Evolutionary conservation across 2,329 filamentous ascomycete species (phyloP).

Genomic region (Gnomoniopsis smithogilvyi): DNA sequence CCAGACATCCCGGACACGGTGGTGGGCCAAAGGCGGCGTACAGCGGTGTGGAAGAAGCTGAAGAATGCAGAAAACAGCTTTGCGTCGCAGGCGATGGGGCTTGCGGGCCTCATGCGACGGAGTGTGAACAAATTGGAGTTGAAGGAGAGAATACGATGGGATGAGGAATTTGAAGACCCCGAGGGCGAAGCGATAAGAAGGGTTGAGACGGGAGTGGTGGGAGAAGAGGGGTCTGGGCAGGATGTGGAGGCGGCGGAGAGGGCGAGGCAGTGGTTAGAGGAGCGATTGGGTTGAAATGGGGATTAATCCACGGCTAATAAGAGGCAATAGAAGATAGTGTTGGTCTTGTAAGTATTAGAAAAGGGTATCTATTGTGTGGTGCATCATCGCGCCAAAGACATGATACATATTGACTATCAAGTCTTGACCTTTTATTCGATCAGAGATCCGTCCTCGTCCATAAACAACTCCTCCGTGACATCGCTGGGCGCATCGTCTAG

Average conservation of each 20-base stretch:
- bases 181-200: slow-evolving; percentile 33
- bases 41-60: slow-evolving; percentile 4
- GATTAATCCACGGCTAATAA: not conserved
- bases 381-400: not conserved
- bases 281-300: not conserved
- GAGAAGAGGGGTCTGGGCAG: slow-evolving; percentile 1
- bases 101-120: slow-evolving; percentile 45
- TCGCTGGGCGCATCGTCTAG: slow-evolving; percentile 22
- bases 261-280: slow-evolving; percentile 12
- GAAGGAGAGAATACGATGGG: slow-evolving; percentile 38
- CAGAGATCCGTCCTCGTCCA: slow-evolving; percentile 30
- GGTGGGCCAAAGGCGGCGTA: slow-evolving; percentile 19
- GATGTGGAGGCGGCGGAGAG: slow-evolving; percentile 3
- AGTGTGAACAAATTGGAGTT: slow-evolving; percentile 46
- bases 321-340: not conserved
- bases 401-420: not conserved
- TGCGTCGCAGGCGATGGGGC: slow-evolving; percentile 41
- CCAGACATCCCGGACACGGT: slow-evolving; percentile 10
- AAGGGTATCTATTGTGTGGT: not conserved
- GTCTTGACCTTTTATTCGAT: slow-evolving; percentile 7
- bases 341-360: not conserved
- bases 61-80: slow-evolving; percentile 39
- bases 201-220: slow-evolving; percentile 34
- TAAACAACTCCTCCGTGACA: slow-evolving; percentile 28
- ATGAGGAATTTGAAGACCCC: slow-evolving; percentile 33